Base-by-base conservation (phyloP, 75 land plant species). In the Pseudotsuga menziesii region DNA sequence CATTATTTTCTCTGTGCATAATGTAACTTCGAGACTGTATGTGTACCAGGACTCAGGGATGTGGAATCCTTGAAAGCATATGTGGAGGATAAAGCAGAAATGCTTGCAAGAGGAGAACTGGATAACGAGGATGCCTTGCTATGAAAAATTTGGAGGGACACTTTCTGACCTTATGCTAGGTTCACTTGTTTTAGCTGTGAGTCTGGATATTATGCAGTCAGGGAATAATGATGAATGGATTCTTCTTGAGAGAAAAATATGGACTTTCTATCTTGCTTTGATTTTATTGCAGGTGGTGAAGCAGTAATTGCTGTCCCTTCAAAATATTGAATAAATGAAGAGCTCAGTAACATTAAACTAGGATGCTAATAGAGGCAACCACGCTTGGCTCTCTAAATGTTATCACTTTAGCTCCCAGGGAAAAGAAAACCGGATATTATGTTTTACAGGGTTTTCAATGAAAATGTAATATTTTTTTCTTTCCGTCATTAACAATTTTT, bases 1-100 rank as follows among this genome's bases (percentile, higher is more conserved):
- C 54, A 48, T 5, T 44, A 44, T 48, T 9, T 48, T 48, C 32
- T 48, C 54, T 48, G 12, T 48, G 54, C 12, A 9, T 48, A 48
- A 48, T 48, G 54, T 48, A 48, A 48, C 54, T 8, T 48, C 8
- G 2, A 48, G 54, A 48, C 8, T 48, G 54, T 9, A 48, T 48
- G 54, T 48, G 54, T 12, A 48, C 58, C 84, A 88, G 89, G 89
- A 4, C 75, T 80, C 72, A 85, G 85, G 70, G 81, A 85, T 79
- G 87, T 88, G 36, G 87, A 82, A 57, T 85, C 90, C 11, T 86
- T 88, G 11, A 88, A 83, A 82, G 58, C 76, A 22, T 88, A 85
- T 79, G 85, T 74, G 48, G n/a, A 85, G n/a, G 87, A 83, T 67
- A 87, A 88, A 83, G 79, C 90, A 27, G 87, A 82, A 58, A 85